Evolutionary conservation across 176 grass and related monocot genomes (phyloP), one percentile per base, ranked within the genome.

Genomic region (Pharus latifolius): DNA sequence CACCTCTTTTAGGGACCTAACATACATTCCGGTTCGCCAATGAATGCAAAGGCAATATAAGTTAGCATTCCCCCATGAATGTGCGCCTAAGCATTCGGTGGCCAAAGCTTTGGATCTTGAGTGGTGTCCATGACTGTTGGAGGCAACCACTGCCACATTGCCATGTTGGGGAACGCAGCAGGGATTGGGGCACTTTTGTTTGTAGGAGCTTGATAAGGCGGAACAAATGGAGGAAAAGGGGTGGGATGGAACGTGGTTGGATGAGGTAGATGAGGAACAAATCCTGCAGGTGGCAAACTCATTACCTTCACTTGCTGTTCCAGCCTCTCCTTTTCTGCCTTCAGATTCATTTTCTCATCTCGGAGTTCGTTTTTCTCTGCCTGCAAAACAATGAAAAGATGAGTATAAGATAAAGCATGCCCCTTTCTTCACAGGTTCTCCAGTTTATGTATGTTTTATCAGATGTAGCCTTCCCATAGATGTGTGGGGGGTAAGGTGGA

Each of bases 101-200:
- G 91, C 91, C 91, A 96, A 17, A 96, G 80, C 78, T 88, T 96
- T 48, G 87, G 73, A 63, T 96, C 91, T 46, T 96, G 87, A 25
- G 87, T 88, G 28, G 91, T 96, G 51, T 96, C 91, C 64, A 96
- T 5, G 0, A 74, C 81, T 0, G 84, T 65, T 17, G 81, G 81
- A 24, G 91, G 91, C 70, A 96, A 37, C 87, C 87, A 96, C 19
- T 88, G 87, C 91, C 87, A 96, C 91, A 96, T 96, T 3, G 87
- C 81, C 74, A 88, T 76, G 25, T 81, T 78, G 22, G 87, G 84
- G 75, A 84, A 96, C 0, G 77, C 65, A 43, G 73, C 44, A 2
- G 70, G 52, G 7, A 74, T 49, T 5, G 78, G 47, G 64, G 80
- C 65, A 4, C 53, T 64, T 78, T 90, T 90, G 64, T 83, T 88